These are phyloP conservation scores for Eucalyptus leucophloia DNA, from an alignment of 345 rosid species.

Conservation along the genomic window DNA sequence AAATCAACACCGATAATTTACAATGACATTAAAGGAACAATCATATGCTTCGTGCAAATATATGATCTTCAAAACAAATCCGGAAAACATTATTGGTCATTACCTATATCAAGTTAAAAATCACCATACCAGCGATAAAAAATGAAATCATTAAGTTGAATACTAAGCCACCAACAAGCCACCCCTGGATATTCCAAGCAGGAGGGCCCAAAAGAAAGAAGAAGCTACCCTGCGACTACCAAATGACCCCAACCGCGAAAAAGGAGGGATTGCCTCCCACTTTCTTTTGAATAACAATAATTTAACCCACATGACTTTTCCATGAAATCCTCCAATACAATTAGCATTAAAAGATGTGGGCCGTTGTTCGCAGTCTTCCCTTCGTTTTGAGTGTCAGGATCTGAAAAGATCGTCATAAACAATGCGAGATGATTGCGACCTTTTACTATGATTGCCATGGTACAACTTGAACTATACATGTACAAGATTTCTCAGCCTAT, in stretches of 20 bases:
- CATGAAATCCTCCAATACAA: background rate
- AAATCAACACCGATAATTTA: background rate
- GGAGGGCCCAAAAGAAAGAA: background rate
- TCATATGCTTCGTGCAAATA: background rate
- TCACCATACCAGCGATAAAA: background rate
- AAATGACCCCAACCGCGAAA: background rate
- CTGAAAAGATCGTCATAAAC: background rate
- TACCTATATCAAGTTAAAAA: background rate
- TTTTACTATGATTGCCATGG: conserved; percentile 10
- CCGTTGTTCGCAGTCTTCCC: background rate
- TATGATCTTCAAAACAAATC: background rate
- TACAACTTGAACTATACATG: conserved; percentile 45
- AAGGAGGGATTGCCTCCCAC: background rate
- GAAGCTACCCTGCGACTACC: background rate
- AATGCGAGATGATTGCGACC: background rate
- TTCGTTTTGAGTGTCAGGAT: background rate
- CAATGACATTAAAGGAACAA: background rate
- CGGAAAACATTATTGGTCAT: background rate
- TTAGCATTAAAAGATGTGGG: background rate
- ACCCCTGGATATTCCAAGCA: background rate
- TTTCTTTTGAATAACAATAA: background rate
- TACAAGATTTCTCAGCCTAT: conserved; percentile 26
- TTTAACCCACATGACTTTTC: background rate
- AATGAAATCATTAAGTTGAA: background rate
- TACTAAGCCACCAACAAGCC: background rate